Evolutionary conservation across 768 basidiomycete genomes (phyloP).

Genomic region (Hebeloma cylindrosporum): DNA sequence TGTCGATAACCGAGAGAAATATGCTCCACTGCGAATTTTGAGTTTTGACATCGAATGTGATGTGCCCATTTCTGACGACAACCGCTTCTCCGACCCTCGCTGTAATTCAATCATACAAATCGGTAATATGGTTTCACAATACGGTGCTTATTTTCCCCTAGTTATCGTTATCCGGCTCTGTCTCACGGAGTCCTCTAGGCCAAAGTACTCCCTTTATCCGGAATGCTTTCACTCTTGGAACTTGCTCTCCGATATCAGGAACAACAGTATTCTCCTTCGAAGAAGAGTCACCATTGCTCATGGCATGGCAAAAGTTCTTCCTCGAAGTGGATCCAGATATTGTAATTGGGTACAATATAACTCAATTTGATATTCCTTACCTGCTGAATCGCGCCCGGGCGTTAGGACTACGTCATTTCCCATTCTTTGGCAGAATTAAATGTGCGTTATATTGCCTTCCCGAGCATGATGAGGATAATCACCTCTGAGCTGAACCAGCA

Average conservation of each 20-base stretch:
- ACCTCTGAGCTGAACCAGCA: conserved; percentile 53
- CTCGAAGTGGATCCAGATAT: conserved; percentile 89
- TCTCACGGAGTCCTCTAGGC: conserved; percentile 45
- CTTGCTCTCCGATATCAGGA: conserved; percentile 88
- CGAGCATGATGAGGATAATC: no score
- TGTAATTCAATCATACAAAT: conserved; percentile 92
- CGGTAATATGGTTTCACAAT: conserved; percentile 92
- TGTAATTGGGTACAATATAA: conserved; percentile 91
- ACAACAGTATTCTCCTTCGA: conserved; percentile 83
- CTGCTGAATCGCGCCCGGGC: conserved; percentile 82
- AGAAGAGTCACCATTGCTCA: conserved; percentile 69
- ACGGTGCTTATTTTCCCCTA: conserved; percentile 54
- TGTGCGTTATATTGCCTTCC: no score
- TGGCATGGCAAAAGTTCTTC: conserved; percentile 82
- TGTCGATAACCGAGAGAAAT: conserved; percentile 81
- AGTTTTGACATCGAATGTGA: conserved; percentile 98
- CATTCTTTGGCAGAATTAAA: conserved; percentile 67
- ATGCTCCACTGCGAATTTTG: conserved; percentile 86
- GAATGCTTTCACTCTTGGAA: conserved; percentile 89
- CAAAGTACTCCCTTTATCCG: conserved; percentile 86
- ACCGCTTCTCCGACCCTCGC: conserved; percentile 72
- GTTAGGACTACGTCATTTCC: conserved; percentile 62
- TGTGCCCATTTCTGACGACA: conserved; percentile 71
- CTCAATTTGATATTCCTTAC: conserved; percentile 93
- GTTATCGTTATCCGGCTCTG: conserved; percentile 1